Base-by-base conservation (phyloP, 768 basidiomycete genomes). In the Porphyrellus cyaneotinctus region DNA sequence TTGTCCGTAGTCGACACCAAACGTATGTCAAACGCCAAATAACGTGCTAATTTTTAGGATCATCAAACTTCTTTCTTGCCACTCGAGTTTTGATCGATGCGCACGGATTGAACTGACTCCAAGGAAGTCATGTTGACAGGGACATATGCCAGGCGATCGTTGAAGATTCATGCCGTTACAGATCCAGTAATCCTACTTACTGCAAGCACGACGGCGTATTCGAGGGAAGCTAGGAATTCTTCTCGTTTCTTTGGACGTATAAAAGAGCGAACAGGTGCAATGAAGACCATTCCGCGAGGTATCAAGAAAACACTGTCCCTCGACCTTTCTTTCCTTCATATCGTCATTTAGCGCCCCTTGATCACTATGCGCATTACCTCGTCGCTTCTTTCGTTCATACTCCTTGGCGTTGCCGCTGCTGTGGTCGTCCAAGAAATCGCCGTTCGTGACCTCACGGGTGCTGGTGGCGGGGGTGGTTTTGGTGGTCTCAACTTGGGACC, bases 331-430 rank as follows among this genome's bases (percentile, higher is more conserved):
- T 13, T 38, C 10, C 4, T 36, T 28, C 7, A 13, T 26, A 38
- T 41, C 23, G 10, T 18, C n/a, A 4, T 32, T 15, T 10, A 18
- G 11, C 24, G 6, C 13, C 36, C 24, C 6, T 6, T 17, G 24
- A 26, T 30, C 28, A 30, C 20, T 13, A 59, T 59, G 58, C 46
- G 32, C 32, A 4, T 49, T 7, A n/a, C 45, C 12, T 30, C 42
- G 20, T 58, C 44, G 11, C 30, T 59, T 32, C 20, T 47, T 22
- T 30, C 39, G 32, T 46, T 56, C 18, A 11, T 28, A 5, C 37
- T 49, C 35, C 31, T 59, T 1, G 31, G 49, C 8, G 6, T 59
- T 17, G 43, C 20, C 4, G 47, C 46, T 22, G 58, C 58, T 7
- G 38, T 28, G 8, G 31, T 24, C 14, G 10, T 58, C 26, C 45